These are phyloP conservation scores for Lepidopterella palustris DNA, from an alignment of 495 filamentous ascomycete species.

Conservation along the genomic window DNA sequence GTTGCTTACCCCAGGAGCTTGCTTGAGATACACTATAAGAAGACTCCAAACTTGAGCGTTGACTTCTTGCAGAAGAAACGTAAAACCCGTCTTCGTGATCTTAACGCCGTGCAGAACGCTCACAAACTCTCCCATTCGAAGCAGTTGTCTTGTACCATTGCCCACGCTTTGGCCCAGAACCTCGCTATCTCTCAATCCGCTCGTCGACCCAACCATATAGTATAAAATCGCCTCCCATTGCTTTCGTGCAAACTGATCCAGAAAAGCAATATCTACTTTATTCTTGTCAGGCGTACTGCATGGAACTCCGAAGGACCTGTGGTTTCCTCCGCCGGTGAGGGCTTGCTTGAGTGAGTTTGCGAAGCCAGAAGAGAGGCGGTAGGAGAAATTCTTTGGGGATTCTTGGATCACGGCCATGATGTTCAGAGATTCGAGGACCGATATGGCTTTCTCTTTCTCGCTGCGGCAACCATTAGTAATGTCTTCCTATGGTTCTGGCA, in stretches of 20 bases:
- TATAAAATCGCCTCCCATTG: constrained; percentile 96
- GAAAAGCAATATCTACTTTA: constrained; percentile 55
- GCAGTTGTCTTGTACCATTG: constrained; percentile 71
- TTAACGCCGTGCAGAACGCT: constrained; percentile 52
- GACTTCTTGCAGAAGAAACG: constrained; percentile 87
- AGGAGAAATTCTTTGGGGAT: constrained; percentile 53
- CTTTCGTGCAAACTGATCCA: constrained; percentile 79
- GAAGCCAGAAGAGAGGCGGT: constrained; percentile 69
- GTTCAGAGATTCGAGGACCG: constrained; percentile 72
- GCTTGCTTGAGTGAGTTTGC: constrained; percentile 70
- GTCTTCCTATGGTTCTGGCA: background rate
- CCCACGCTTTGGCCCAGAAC: constrained; percentile 48
- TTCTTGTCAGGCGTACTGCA: constrained; percentile 53
- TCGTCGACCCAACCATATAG: constrained; percentile 77
- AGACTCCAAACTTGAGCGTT: constrained; percentile 97
- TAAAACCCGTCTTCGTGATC: constrained; percentile 89
- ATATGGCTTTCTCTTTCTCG: constrained; percentile 74
- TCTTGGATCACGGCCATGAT: constrained; percentile 60
- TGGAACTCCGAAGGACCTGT: constrained; percentile 85
- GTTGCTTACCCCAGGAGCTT: constrained; percentile 53
- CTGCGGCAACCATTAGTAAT: constrained; percentile 35
- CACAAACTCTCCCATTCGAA: constrained; percentile 75
- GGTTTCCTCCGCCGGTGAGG: constrained; percentile 75
- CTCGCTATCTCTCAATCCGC: constrained; percentile 45
- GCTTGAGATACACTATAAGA: constrained; percentile 85